Evolutionary conservation across 257 asterid species (phyloP).

Genomic region (Salvia splendens): DNA sequence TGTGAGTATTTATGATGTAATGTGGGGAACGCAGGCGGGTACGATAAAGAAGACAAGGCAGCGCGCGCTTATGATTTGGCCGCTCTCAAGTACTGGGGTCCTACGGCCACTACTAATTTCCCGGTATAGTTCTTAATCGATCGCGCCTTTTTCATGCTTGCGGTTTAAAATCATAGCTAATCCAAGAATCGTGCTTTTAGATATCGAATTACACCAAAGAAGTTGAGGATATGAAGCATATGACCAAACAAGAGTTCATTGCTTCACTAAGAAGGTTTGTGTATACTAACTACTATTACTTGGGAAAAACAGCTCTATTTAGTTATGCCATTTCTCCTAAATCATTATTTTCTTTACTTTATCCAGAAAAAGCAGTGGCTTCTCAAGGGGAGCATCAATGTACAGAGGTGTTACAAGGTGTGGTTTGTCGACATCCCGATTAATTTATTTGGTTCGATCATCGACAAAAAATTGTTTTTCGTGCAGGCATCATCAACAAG

Average conservation of each 20-base stretch:
- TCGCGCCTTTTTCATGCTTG: background rate
- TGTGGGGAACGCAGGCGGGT: slow-evolving; percentile 61
- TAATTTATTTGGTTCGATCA: too few species aligned
- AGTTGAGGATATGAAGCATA: slow-evolving; percentile 74
- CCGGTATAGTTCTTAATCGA: slow-evolving; percentile 41
- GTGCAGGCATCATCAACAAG: slow-evolving; percentile 99
- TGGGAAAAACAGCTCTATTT: background rate
- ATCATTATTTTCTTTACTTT: background rate
- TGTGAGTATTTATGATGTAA: slow-evolving; percentile 18
- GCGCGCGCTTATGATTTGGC: slow-evolving; percentile 90
- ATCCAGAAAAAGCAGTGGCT: slow-evolving; percentile 85
- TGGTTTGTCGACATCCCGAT: too few species aligned
- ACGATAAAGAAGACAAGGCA: slow-evolving; percentile 92
- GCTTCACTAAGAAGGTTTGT: slow-evolving; percentile 87
- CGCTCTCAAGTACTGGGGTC: slow-evolving; percentile 93
- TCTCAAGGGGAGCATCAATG: slow-evolving; percentile 91
- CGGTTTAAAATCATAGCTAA: slow-evolving; percentile 1
- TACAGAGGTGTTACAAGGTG: slow-evolving; percentile 90
- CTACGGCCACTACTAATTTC: slow-evolving; percentile 84
- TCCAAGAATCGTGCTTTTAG: slow-evolving; percentile 35
- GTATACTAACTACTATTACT: background rate
- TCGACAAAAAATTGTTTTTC: background rate
- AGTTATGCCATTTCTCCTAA: background rate
- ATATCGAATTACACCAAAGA: slow-evolving; percentile 65
- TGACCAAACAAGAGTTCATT: slow-evolving; percentile 83